Conservation (phyloP, 2,329 filamentous ascomycete genomes). For the Tolypocladium endophyticum region DNA sequence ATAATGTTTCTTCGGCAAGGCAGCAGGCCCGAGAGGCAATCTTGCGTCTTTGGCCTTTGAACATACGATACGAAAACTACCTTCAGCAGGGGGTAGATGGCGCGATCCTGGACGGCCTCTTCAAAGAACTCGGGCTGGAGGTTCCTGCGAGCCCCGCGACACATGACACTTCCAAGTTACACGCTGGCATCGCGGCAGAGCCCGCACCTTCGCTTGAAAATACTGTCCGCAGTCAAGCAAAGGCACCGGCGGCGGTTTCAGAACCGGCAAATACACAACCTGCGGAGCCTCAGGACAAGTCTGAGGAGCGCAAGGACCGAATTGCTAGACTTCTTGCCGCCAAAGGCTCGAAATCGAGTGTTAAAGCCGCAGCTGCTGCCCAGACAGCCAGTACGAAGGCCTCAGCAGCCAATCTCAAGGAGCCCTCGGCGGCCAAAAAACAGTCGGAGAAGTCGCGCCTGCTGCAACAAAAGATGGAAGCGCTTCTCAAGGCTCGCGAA, state of each 20-base stretch:
- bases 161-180: background rate
- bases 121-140: conserved; percentile 56
- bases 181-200: background rate
- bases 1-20: conserved; percentile 25
- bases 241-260: background rate
- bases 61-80: conserved; percentile 64
- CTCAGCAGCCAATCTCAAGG: conserved; percentile 4
- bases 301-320: conserved; percentile 62
- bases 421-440: conserved; percentile 14
- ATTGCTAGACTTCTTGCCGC: conserved; percentile 68
- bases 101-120: conserved; percentile 51
- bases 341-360: conserved; percentile 46
- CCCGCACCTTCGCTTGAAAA: background rate
- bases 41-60: conserved; percentile 50
- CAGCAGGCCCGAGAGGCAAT: conserved; percentile 58
- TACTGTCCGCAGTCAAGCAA: background rate
- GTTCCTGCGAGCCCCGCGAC: conserved; percentile 10
- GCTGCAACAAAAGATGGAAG: conserved; percentile 69
- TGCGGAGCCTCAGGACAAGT: conserved; percentile 16
- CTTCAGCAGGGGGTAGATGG: conserved; percentile 63
- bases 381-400: conserved; percentile 3
- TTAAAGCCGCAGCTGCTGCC: conserved; percentile 6
- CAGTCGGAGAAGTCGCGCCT: conserved; percentile 62
- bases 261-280: background rate
- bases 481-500: conserved; percentile 50